phyloP scores from a whole-genome alignment of 164 flowering plant species.

The Akebia trifoliata region DNA sequence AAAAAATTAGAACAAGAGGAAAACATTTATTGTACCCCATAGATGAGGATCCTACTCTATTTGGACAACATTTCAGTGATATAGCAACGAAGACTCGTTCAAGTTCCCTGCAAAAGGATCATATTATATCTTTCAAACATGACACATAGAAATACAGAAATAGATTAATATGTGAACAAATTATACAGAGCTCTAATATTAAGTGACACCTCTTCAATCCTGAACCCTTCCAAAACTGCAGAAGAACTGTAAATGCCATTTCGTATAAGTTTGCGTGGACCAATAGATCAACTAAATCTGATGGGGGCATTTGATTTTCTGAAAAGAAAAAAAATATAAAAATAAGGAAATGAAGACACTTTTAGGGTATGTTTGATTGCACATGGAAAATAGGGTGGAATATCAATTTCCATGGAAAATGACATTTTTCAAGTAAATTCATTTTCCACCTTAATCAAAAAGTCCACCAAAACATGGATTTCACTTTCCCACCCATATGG shows the following conservation, averaged over 20 bases:
- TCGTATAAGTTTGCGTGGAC: conserved; percentile 68
- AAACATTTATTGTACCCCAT: conserved; percentile 34
- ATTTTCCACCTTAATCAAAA: no score
- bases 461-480: no score
- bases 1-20: conserved; percentile 4
- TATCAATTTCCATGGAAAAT: no score
- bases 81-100: conserved; percentile 67
- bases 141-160: conserved; percentile 2
- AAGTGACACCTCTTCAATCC: conserved; percentile 52
- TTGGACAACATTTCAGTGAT: conserved; percentile 71
- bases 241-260: conserved; percentile 75
- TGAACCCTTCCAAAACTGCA: conserved; percentile 79
- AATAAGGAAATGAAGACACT: no score
- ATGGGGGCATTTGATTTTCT: conserved; percentile 42
- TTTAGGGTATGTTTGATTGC: no score
- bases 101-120: conserved; percentile 51
- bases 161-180: neutral
- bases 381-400: no score
- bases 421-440: no score
- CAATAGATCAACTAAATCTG: conserved; percentile 61
- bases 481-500: no score
- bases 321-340: conserved; percentile 16
- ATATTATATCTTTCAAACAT: conserved; percentile 1
- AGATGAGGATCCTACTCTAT: conserved; percentile 27
- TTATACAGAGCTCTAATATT: neutral